Evolutionary conservation across 345 rosid species (phyloP).

Genomic region (Sapria himalayana): DNA sequence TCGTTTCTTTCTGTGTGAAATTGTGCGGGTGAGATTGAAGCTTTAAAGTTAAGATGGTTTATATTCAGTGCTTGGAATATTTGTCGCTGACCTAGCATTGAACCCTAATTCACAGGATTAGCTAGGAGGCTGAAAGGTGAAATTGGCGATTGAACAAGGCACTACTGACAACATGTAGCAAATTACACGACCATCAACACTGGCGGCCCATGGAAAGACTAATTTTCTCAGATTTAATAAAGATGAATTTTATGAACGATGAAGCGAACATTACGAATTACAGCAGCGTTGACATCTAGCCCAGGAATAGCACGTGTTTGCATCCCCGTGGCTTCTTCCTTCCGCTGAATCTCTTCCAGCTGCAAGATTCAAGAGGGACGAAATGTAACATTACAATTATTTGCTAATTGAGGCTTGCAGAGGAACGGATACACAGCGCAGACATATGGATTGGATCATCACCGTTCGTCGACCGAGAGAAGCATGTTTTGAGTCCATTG

Average conservation of each 20-base stretch:
- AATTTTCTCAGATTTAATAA: neutral
- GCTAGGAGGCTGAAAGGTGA: constrained; percentile 30
- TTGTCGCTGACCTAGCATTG: too few species aligned
- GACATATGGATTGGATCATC: constrained; percentile 3
- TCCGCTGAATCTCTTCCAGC: constrained; percentile 91
- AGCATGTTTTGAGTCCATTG: constrained; percentile 64
- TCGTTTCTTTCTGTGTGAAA: too few species aligned
- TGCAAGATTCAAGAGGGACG: constrained; percentile 11
- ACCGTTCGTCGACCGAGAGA: constrained; percentile 94
- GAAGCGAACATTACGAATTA: constrained; percentile 31
- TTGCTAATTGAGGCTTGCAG: neutral
- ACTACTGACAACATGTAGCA: too few species aligned
- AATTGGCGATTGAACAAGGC: too few species aligned
- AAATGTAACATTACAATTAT: neutral
- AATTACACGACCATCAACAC: neutral
- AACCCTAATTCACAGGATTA: too few species aligned
- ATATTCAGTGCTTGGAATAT: too few species aligned
- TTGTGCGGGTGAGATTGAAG: too few species aligned
- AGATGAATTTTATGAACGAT: constrained; percentile 1
- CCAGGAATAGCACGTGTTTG: constrained; percentile 55
- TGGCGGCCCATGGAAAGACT: neutral
- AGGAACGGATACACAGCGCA: neutral
- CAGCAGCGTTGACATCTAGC: constrained; percentile 43
- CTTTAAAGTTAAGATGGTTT: too few species aligned
- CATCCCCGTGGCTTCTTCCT: constrained; percentile 87